Base-by-base conservation (phyloP, 228 moss, liverwort and hornwort species). In the Sphagnum fallax region DNA sequence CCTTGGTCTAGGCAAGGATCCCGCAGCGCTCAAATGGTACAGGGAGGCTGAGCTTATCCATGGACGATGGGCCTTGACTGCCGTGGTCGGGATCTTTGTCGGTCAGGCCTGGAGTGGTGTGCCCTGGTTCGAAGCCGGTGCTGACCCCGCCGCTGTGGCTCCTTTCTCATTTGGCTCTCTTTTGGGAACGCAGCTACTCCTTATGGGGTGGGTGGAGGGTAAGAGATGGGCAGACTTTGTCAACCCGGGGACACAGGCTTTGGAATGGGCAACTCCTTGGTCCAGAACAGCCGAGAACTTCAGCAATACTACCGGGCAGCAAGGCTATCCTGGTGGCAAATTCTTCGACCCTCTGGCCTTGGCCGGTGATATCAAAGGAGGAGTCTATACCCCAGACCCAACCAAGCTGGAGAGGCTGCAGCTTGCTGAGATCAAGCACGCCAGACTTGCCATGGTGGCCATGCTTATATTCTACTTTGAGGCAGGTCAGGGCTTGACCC, bases 121-220 rank as follows among this genome's bases (percentile, higher is more conserved):
- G 50, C 91, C 94, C 5, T 98, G 98, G 98, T 98, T 87, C 63
- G 94, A 94, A 58, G 98, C 98, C 0, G 98, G 98, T 2, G 98
- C 98, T 0, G 89, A 85, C 4, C 98, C 98, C 0, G 48, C 47
- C 0, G 98, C 98, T 0, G 10, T 94, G 0, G 75, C 98, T 0
- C 98, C 98, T 0, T 94, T 94, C 78, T 98, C 98, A 0, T 98
- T 98, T 71, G 98, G 98, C 0, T 70, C 82, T 5, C 80, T 98
- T 16, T 11, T 98, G 65, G 98, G 98, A 8, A 98, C 98, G 0
- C 98, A 98, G 83, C 79, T 98, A 63, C 2, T 98, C 63, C 58
- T 98, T 70, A 98, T 98, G 98, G 98, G 98, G 6, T 98, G 98
- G 98, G 98, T 98, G 49, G 98, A 98, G 87, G 87, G 90, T 5